Conservation (phyloP, 164 flowering plant genomes). For the Brasenia schreberi region DNA sequence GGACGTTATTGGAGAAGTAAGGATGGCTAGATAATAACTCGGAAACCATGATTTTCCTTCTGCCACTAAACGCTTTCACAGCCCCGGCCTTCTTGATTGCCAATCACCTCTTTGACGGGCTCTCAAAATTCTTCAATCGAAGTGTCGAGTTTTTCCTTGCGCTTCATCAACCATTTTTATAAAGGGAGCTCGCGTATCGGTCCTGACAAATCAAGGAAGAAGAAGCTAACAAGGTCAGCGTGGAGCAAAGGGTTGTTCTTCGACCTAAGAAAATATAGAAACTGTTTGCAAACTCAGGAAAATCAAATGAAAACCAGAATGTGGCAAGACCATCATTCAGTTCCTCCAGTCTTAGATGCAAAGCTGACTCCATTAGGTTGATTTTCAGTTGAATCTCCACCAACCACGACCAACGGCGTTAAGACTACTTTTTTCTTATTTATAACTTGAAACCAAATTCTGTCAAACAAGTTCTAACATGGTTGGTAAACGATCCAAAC, state of each 20-base stretch:
- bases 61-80: conserved; percentile 53
- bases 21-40: conserved; percentile 83
- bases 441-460: too few relatives aligned
- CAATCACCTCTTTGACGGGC: conserved; percentile 44
- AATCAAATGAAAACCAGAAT: too few relatives aligned
- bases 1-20: conserved; percentile 70
- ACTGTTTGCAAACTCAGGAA: too few relatives aligned
- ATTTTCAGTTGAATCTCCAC: too few relatives aligned
- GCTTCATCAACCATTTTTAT: conserved; percentile 49
- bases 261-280: too few relatives aligned
- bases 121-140: conserved; percentile 52
- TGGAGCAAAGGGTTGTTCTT: background rate
- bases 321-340: too few relatives aligned
- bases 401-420: too few relatives aligned
- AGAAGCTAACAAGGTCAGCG: background rate
- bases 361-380: too few relatives aligned
- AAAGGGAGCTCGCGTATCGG: background rate
- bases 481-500: too few relatives aligned
- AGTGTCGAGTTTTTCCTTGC: conserved; percentile 12
- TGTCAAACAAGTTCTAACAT: too few relatives aligned
- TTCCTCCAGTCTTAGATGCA: too few relatives aligned
- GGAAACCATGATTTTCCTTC: conserved; percentile 75
- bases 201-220: background rate
- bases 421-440: too few relatives aligned
- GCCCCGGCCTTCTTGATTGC: conserved; percentile 46